A percentile compares a stretch with the other conserved stretches of the same genome.
These are phyloP conservation scores for Aspergillus fischeri DNA, from an alignment of 2,329 filamentous ascomycete genomes.

Conservation along the genomic window DNA sequence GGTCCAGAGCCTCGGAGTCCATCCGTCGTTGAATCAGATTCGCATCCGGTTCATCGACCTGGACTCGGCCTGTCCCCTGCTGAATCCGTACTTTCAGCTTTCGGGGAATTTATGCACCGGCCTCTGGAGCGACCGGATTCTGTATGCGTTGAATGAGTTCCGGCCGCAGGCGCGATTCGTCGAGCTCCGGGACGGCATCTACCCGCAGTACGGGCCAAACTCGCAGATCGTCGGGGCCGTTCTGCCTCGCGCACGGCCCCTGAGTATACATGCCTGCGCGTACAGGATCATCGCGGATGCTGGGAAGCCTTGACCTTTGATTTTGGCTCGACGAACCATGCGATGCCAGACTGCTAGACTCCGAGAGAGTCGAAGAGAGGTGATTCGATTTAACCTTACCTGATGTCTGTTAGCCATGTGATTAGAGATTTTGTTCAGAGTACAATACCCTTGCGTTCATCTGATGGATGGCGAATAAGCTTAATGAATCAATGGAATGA, in stretches of 20 bases:
- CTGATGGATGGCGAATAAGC: background rate
- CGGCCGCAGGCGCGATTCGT: conserved; percentile 58
- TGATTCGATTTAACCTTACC: background rate
- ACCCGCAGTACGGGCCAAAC: conserved; percentile 34
- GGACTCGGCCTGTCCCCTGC: conserved; percentile 64
- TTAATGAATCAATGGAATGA: background rate
- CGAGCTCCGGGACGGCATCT: conserved; percentile 62
- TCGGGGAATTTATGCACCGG: conserved; percentile 60
- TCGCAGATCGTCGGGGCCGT: conserved; percentile 30
- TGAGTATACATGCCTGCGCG: conserved; percentile 37
- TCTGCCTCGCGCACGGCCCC: conserved; percentile 36
- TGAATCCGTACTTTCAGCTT: conserved; percentile 70
- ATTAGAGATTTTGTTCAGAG: background rate
- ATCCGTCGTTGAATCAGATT: conserved; percentile 59
- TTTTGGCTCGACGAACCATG: background rate
- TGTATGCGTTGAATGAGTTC: conserved; percentile 56
- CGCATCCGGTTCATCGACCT: conserved; percentile 73
- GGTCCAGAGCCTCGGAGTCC: conserved; percentile 56
- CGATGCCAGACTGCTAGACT: background rate
- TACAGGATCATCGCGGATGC: conserved; percentile 41
- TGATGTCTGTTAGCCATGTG: background rate
- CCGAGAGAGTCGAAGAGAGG: background rate
- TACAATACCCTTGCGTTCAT: background rate
- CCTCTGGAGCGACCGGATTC: conserved; percentile 67
- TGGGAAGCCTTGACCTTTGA: conserved; percentile 20